Conservation (phyloP, 2,329 filamentous ascomycete species). For the Colletotrichum sp. region DNA sequence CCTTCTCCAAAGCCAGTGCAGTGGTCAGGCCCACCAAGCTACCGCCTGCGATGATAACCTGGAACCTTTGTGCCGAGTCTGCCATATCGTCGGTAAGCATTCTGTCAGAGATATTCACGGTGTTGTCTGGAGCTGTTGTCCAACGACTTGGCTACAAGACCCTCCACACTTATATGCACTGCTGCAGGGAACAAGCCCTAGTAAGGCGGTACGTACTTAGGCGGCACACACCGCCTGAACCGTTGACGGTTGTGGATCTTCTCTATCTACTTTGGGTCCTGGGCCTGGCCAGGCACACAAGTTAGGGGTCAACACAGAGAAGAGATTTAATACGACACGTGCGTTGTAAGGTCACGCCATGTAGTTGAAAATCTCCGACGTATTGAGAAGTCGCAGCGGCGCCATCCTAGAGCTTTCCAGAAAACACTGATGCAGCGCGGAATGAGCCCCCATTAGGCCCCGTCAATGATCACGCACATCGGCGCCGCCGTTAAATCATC, state of each 20-base stretch:
- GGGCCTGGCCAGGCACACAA: neutral
- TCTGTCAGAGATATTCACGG: neutral
- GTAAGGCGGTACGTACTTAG: neutral
- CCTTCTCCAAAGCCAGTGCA: neutral
- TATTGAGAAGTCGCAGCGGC: neutral
- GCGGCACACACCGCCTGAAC: neutral
- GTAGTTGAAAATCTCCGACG: neutral
- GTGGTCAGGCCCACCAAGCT: neutral
- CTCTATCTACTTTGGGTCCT: neutral
- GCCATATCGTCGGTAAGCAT: neutral
- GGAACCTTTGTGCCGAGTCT: neutral
- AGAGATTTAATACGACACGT: neutral
- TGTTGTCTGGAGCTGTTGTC: neutral
- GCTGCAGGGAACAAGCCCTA: neutral
- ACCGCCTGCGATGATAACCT: neutral
- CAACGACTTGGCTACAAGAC: neutral
- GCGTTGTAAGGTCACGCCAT: neutral
- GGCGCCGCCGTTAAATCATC: neutral
- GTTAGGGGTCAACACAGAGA: neutral
- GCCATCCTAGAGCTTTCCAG: neutral
- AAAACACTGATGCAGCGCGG: rapidly evolving
- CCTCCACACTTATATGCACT: neutral
- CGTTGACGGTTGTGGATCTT: neutral
- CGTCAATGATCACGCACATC: neutral
- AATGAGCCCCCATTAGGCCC: neutral